phyloP scores from a whole-genome alignment of 2,329 filamentous ascomycete genomes.

The Pyrenophora seminiperda region DNA sequence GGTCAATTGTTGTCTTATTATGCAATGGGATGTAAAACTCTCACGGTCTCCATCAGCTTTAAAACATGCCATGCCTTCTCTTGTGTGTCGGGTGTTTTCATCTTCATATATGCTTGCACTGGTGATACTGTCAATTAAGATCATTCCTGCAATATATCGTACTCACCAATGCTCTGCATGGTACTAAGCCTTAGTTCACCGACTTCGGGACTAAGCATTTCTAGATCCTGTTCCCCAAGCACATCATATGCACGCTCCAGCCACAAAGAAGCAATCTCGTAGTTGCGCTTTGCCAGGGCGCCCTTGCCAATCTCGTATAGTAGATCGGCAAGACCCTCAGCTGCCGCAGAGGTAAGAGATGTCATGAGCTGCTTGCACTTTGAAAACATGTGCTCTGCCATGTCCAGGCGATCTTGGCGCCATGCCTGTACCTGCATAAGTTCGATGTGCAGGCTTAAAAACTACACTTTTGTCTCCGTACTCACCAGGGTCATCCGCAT shows the following conservation, averaged over 20 bases:
- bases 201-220: constrained; percentile 63
- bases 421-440: constrained; percentile 62
- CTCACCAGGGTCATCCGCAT: constrained; percentile 70
- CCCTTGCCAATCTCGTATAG: constrained; percentile 74
- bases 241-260: constrained; percentile 68
- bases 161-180: constrained; percentile 60
- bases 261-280: constrained; percentile 69
- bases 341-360: constrained; percentile 55
- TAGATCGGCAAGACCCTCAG: constrained; percentile 69
- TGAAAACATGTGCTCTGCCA: constrained; percentile 77
- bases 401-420: constrained; percentile 72
- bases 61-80: constrained; percentile 63
- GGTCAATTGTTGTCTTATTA: background rate
- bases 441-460: too few relatives aligned
- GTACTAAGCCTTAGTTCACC: constrained; percentile 69
- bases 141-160: too few relatives aligned
- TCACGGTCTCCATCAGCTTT: constrained; percentile 62
- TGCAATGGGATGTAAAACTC: background rate
- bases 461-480: too few relatives aligned
- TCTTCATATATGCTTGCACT: constrained; percentile 61
- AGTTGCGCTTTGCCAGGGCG: constrained; percentile 59
- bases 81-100: constrained; percentile 52
- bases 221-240: constrained; percentile 61
- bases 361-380: constrained; percentile 56
- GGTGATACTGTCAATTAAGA: constrained; percentile 38